Conservation (phyloP, 805 yeast genomes). For the Maudiozyma serrabonitensis region DNA sequence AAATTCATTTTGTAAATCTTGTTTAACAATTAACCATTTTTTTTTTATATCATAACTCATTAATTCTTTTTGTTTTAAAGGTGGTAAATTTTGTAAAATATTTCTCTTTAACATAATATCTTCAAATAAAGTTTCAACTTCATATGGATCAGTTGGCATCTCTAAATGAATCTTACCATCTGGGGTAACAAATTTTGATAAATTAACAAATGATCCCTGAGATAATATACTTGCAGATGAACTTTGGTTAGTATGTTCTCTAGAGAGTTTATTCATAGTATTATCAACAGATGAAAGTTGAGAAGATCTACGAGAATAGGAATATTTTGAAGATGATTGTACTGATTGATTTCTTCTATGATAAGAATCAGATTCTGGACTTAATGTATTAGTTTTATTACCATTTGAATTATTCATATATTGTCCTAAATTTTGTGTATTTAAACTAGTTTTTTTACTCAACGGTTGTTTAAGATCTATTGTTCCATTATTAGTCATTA, state of each 20-base stretch:
- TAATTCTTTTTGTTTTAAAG: conserved; percentile 69
- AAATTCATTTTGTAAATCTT: conserved; percentile 70
- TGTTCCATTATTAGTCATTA: not conserved
- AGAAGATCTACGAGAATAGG: conserved; percentile 9
- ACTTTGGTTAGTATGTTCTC: conserved; percentile 23
- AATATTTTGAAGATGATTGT: conserved; percentile 22
- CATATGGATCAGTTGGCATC: conserved; percentile 55
- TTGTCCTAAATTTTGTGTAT: conserved; percentile 23
- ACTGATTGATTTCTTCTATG: conserved; percentile 17
- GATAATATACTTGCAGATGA: conserved; percentile 18
- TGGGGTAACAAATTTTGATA: conserved; percentile 20
- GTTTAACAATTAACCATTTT: conserved; percentile 87
- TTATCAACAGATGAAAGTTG: conserved; percentile 3
- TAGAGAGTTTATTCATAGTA: conserved; percentile 7
- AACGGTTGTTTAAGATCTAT: conserved; percentile 15
- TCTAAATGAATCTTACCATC: conserved; percentile 38
- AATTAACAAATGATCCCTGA: conserved; percentile 20
- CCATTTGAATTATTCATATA: conserved; percentile 12
- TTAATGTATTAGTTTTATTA: too few species aligned
- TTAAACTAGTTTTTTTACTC: conserved; percentile 21
- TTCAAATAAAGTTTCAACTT: conserved; percentile 63
- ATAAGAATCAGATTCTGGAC: not conserved
- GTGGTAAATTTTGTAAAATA: conserved; percentile 52
- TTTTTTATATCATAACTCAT: conserved; percentile 62
- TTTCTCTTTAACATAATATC: conserved; percentile 80